These are phyloP conservation scores for Ettlia oleoabundans DNA, from an alignment of 139 green algal species.

Conservation along the genomic window DNA sequence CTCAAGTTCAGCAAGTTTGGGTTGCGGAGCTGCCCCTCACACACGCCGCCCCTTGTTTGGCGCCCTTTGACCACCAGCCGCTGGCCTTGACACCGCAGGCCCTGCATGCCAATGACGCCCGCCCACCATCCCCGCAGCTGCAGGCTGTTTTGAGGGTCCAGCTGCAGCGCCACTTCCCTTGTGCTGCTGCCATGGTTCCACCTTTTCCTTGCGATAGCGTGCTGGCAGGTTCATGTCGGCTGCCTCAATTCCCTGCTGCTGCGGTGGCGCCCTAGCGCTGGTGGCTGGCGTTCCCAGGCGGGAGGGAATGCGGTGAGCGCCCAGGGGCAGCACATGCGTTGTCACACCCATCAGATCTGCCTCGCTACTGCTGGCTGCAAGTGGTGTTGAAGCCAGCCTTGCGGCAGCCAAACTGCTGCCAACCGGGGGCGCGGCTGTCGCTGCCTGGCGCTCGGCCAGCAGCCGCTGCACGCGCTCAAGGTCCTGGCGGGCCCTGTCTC, in stretches of 20 bases:
- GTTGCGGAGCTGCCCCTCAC: too few relatives aligned
- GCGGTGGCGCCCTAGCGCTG: background rate
- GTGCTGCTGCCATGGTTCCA: slow-evolving; percentile 1
- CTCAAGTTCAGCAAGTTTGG: too few relatives aligned
- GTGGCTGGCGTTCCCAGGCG: slow-evolving; percentile 10
- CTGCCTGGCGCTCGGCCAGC: slow-evolving; percentile 20
- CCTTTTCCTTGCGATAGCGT: background rate
- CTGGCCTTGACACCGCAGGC: too few relatives aligned
- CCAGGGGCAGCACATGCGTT: slow-evolving; percentile 20
- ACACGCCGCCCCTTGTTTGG: too few relatives aligned
- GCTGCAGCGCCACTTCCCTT: background rate
- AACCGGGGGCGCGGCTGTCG: background rate
- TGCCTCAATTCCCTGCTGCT: background rate
- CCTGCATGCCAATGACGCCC: too few relatives aligned
- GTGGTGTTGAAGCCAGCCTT: too few relatives aligned
- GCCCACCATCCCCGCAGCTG: too few relatives aligned
- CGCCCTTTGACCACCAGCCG: too few relatives aligned
- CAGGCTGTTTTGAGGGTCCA: too few relatives aligned
- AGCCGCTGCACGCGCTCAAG: slow-evolving; percentile 31
- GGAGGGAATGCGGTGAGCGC: background rate
- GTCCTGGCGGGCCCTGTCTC: slow-evolving; percentile 11
- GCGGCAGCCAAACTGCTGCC: too few relatives aligned
- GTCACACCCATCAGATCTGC: background rate
- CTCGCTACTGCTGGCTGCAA: too few relatives aligned
- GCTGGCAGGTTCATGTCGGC: background rate